Percentiles rank a stretch among this genome's conserved stretches.
These are phyloP conservation scores for Brassica juncea DNA, from an alignment of 345 rosid species.

Conservation along the genomic window DNA sequence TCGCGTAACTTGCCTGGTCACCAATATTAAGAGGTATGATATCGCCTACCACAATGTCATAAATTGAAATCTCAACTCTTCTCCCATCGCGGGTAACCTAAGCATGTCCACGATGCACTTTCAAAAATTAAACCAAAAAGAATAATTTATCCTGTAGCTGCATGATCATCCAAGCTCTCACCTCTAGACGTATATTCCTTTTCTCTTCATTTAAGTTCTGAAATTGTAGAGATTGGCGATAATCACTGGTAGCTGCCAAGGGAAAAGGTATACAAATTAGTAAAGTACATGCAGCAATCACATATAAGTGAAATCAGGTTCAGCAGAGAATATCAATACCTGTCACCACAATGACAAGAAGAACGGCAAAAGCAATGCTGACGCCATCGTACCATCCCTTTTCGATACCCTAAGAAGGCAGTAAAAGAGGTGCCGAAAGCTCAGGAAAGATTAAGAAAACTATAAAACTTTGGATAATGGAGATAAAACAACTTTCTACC, in stretches of 20 bases:
- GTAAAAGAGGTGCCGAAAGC: conserved; percentile 19
- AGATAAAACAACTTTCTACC: conserved; percentile 15
- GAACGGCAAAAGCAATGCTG: conserved; percentile 93
- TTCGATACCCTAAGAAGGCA: conserved; percentile 60
- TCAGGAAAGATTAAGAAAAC: conserved; percentile 19
- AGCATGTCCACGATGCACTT: conserved; percentile 14
- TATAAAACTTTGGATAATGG: conserved; percentile 6
- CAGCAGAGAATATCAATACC: conserved; percentile 46
- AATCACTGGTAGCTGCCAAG: conserved; percentile 87
- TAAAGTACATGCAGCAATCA: not conserved
- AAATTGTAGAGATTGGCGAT: conserved; percentile 96
- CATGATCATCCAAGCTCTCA: conserved; percentile 32
- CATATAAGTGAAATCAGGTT: conserved; percentile 10
- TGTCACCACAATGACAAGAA: conserved; percentile 91
- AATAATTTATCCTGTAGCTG: conserved; percentile 12
- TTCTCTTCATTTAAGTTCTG: conserved; percentile 94
- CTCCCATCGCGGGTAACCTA: conserved; percentile 90
- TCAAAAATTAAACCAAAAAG: conserved; percentile 9
- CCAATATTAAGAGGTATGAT: conserved; percentile 92
- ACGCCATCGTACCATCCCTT: conserved; percentile 99
- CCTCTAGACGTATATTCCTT: conserved; percentile 92
- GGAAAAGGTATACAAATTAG: conserved; percentile 8
- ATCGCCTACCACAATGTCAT: conserved; percentile 95
- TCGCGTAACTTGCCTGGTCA: conserved; percentile 69
- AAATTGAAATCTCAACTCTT: conserved; percentile 78